phyloP scores from a whole-genome alignment of 306 rosid species.

The Cajanus cajan region DNA sequence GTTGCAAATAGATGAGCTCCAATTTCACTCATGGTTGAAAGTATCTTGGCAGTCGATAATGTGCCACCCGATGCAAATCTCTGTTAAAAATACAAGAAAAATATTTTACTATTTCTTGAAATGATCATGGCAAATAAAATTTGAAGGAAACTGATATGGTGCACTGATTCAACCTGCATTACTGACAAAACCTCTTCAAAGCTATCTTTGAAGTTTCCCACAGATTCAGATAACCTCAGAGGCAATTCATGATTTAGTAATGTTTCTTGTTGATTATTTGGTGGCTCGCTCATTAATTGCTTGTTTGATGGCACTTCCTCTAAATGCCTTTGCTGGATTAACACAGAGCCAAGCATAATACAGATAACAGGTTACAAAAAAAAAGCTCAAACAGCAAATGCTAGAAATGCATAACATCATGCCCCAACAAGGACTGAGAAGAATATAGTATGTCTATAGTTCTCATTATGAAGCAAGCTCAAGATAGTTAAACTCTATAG shows the following conservation, averaged over 20 bases:
- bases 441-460: neutral
- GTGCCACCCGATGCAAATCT: slow-evolving; percentile 47
- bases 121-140: slow-evolving; percentile 16
- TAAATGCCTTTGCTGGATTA: slow-evolving; percentile 59
- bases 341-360: slow-evolving; percentile 14
- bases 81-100: slow-evolving; percentile 43
- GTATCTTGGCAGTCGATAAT: slow-evolving; percentile 47
- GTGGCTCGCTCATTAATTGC: slow-evolving; percentile 41
- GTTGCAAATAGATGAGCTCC: slow-evolving; percentile 57
- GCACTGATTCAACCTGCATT: slow-evolving; percentile 54
- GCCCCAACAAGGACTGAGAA: slow-evolving; percentile 1
- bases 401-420: slow-evolving; percentile 3
- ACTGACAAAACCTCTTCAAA: slow-evolving; percentile 62
- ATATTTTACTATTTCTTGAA: slow-evolving; percentile 11
- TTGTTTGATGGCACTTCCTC: slow-evolving; percentile 49
- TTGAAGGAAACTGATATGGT: slow-evolving; percentile 15
- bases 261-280: slow-evolving; percentile 59
- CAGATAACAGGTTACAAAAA: neutral
- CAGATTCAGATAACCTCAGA: slow-evolving; percentile 47
- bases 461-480: slow-evolving; percentile 4
- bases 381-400: neutral
- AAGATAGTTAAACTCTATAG: neutral
- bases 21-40: slow-evolving; percentile 67
- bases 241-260: slow-evolving; percentile 51
- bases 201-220: slow-evolving; percentile 56